Evolutionary conservation across 345 rosid genomes (phyloP).

Genomic region (Hevea brasiliensis): DNA sequence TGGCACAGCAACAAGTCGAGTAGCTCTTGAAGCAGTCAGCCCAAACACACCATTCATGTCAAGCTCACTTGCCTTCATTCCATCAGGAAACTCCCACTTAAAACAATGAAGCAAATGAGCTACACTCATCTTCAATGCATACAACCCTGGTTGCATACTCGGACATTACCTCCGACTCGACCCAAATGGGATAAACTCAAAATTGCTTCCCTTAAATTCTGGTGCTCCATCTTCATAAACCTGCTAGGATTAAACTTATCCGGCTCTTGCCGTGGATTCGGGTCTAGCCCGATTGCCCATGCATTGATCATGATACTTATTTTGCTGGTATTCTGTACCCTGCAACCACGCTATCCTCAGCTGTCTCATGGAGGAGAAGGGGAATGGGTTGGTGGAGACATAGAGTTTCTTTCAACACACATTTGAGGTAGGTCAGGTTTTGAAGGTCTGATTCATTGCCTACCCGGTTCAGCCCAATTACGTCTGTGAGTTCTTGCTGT

Average conservation of each 20-base stretch:
- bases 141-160: conserved; percentile 47
- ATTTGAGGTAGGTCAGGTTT: conserved; percentile 19
- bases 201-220: conserved; percentile 35
- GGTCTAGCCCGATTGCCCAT: conserved; percentile 48
- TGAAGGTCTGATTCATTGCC: conserved; percentile 23
- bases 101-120: conserved; percentile 41
- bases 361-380: conserved; percentile 44
- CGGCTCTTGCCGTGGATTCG: conserved; percentile 26
- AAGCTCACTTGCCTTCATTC: conserved; percentile 35
- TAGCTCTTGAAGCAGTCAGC: conserved; percentile 46
- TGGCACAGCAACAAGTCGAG: conserved; percentile 42
- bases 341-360: conserved; percentile 27
- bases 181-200: conserved; percentile 43
- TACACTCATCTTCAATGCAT: conserved; percentile 37
- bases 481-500: conserved; percentile 21
- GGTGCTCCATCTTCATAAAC: conserved; percentile 32
- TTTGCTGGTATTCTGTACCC: conserved; percentile 37
- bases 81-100: conserved; percentile 42
- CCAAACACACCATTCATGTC: conserved; percentile 47
- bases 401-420: conserved; percentile 25
- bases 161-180: conserved; percentile 46
- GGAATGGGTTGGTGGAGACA: conserved; percentile 37
- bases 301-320: conserved; percentile 41
- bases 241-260: conserved; percentile 35
- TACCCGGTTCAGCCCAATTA: conserved; percentile 20